A percentile compares a stretch with the other conserved stretches of the same genome.
These are phyloP conservation scores for Ceratobasidium papillatum DNA, from an alignment of 1,284 basidiomycete species.

Conservation along the genomic window DNA sequence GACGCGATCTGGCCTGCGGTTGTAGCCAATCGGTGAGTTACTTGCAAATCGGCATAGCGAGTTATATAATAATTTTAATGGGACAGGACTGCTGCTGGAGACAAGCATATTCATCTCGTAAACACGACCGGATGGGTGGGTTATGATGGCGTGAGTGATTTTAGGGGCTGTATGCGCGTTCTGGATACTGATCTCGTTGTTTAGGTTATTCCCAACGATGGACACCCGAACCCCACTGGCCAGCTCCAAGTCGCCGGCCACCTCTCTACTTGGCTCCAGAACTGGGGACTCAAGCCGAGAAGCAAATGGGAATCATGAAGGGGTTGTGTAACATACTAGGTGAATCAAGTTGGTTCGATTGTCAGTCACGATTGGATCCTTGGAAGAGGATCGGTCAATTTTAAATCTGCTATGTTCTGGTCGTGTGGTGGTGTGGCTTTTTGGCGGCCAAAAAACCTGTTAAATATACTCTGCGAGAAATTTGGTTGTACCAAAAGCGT, in stretches of 20 bases:
- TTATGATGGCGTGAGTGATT: slow-evolving; percentile 54
- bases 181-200: not conserved
- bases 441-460: too few relatives aligned
- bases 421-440: too few relatives aligned
- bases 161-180: not conserved
- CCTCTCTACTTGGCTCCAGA: slow-evolving; percentile 57
- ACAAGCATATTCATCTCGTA: slow-evolving; percentile 62
- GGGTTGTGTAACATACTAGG: too few relatives aligned
- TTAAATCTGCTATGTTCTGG: too few relatives aligned
- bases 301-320: slow-evolving; percentile 45
- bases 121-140: slow-evolving; percentile 68
- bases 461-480: too few relatives aligned
- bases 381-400: too few relatives aligned
- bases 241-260: slow-evolving; percentile 60
- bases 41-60: not conserved
- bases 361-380: too few relatives aligned
- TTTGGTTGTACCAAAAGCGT: too few relatives aligned
- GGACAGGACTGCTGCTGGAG: slow-evolving; percentile 55
- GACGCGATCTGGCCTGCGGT: slow-evolving; percentile 60
- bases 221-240: slow-evolving; percentile 60
- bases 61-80: slow-evolving; percentile 24
- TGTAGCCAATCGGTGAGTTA: slow-evolving; percentile 56
- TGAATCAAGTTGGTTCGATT: too few relatives aligned
- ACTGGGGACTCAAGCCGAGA: slow-evolving; percentile 57
- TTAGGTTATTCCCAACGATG: slow-evolving; percentile 57